phyloP scores from a whole-genome alignment of 2,329 filamentous ascomycete genomes.

The Rutstroemia sp. region DNA sequence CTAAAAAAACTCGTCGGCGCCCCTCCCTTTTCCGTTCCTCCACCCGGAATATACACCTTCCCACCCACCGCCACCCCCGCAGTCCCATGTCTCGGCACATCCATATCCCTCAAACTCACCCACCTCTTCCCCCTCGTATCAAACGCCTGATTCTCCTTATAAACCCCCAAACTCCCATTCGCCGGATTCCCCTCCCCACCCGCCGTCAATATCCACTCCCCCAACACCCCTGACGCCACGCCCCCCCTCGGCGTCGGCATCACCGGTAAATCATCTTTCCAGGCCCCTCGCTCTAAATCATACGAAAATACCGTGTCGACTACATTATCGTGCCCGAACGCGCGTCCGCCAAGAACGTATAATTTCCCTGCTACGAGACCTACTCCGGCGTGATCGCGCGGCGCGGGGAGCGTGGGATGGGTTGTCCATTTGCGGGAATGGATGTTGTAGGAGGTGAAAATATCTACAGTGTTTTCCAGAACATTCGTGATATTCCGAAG shows the following conservation, averaged over 20 bases:
- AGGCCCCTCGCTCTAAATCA: conserved; percentile 23
- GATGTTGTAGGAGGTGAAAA: conserved; percentile 30
- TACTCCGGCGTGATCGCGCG: conserved; percentile 31
- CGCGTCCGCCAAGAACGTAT: conserved; percentile 26
- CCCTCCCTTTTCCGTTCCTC: conserved; percentile 20
- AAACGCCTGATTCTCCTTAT: conserved; percentile 28
- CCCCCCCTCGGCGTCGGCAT: conserved; percentile 36
- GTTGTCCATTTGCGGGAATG: conserved; percentile 22
- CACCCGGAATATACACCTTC: conserved; percentile 32
- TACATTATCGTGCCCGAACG: conserved; percentile 27
- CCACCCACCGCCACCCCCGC: conserved; percentile 25
- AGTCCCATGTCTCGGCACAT: conserved; percentile 31
- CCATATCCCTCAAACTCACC: conserved; percentile 25
- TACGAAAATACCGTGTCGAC: conserved; percentile 32
- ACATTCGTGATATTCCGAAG: not conserved
- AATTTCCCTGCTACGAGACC: conserved; percentile 17
- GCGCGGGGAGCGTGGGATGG: conserved; percentile 30
- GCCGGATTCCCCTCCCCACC: conserved; percentile 33
- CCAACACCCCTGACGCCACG: conserved; percentile 23
- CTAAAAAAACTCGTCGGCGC: not conserved
- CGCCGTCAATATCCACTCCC: conserved; percentile 29
- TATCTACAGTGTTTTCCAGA: not conserved
- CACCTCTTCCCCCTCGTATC: conserved; percentile 25
- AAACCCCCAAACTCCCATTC: conserved; percentile 20
- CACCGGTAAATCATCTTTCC: conserved; percentile 22